Base-by-base conservation (phyloP, 495 filamentous ascomycete species). In the Talaromyces nanjingensis region DNA sequence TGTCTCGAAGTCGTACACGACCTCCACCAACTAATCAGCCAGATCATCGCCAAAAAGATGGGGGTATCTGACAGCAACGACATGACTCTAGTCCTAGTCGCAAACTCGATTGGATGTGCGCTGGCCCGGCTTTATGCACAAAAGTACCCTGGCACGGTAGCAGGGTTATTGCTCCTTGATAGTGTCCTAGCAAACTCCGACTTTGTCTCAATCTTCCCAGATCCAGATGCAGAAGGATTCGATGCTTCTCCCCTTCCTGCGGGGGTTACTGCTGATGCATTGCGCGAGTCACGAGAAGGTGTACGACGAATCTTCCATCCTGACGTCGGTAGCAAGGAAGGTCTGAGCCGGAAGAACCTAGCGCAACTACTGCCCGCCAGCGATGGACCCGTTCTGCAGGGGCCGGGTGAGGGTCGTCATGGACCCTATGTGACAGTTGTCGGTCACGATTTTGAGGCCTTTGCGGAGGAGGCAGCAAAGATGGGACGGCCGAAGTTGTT, bases 111-210 rank as follows among this genome's bases (percentile, higher is more conserved):
- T 63, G 86, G 86, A 24, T 84, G 83, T 64, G 78, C 81, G 2
- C 74, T 89, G 31, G 79, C 79, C 14, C 81, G 86, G 8, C 72
- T 88, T 22, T 88, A 81, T 66, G 78, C 81, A 4, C 70, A 79
- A 18, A 62, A 70, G 2, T 76, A 84, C 64, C 77, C 81, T 0
- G 71, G 74, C 14, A 71, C 71, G 6, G 78, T 84, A 2, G 71
- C 70, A 1, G 85, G 73, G 2, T 71, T 83, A 0, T 62, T 89
- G 16, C 74, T 89, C 4, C 81, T 89, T 0, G 86, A 89, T 68
- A 84, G 82, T 33, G 82, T 85, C 70, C 81, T 88, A 67, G 82
- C 84, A 11, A 86, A 87, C 69, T 78, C 77, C 3, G 80, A 89
- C 65, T 85, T 83, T 54, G 77, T 84, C 3, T 83, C 81, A 6